Percentiles rank a stretch among this genome's conserved stretches.
phyloP scores from a whole-genome alignment of 2,329 filamentous ascomycete genomes.

The Chaetoscypha palmicola region DNA sequence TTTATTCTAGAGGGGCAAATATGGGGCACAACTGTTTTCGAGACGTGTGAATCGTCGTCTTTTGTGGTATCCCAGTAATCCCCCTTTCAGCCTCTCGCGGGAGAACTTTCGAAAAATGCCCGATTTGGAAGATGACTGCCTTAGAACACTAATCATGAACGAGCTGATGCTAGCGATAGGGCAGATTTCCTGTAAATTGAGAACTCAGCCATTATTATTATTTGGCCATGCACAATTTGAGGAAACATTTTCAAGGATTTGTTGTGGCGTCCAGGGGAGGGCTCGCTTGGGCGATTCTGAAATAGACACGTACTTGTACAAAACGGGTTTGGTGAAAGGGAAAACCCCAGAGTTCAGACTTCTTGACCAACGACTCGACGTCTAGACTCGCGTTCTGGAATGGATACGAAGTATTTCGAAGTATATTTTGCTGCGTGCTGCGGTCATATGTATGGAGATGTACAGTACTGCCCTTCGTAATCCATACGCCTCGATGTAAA shows the following conservation, averaged over 20 bases:
- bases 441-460: too few relatives aligned
- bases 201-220: not conserved
- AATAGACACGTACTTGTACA: constrained; percentile 1
- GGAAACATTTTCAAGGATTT: not conserved
- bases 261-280: not conserved
- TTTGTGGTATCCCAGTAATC: too few relatives aligned
- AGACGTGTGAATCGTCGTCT: not conserved
- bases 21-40: not conserved
- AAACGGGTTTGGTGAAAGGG: not conserved
- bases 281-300: not conserved
- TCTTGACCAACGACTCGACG: too few relatives aligned
- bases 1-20: too few relatives aligned
- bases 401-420: too few relatives aligned
- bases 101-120: not conserved
- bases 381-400: too few relatives aligned
- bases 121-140: not conserved
- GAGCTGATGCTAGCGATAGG: not conserved
- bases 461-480: too few relatives aligned
- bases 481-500: too few relatives aligned
- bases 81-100: not conserved
- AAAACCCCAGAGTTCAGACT: not conserved
- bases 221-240: not conserved
- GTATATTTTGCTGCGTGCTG: too few relatives aligned
- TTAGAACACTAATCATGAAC: not conserved
- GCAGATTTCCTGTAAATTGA: not conserved